Evolutionary conservation across 352 stramenopile genomes (phyloP).

Genomic region (Phytophthora podocarpi): DNA sequence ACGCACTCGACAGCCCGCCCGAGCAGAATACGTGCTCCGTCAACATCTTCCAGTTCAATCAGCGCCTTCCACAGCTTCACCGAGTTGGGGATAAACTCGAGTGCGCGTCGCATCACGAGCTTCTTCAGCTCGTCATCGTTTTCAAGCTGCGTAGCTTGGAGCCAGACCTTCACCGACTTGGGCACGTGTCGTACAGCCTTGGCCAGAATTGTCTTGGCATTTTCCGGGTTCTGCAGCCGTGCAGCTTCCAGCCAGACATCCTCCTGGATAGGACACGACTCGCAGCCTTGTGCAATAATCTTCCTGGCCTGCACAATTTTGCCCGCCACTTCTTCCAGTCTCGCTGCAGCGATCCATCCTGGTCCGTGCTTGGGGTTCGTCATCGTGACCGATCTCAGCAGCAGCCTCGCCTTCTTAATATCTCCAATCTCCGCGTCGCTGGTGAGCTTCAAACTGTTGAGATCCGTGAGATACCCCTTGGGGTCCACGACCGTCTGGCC

Average conservation of each 20-base stretch:
- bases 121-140: constrained; percentile 89
- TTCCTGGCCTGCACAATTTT: constrained; percentile 97
- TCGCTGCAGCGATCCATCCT: constrained; percentile 98
- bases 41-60: constrained; percentile 97
- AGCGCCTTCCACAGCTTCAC: constrained; percentile 99
- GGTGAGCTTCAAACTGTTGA: constrained; percentile 95
- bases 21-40: constrained; percentile 96
- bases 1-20: constrained; percentile 98
- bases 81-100: constrained; percentile 97
- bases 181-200: constrained; percentile 94
- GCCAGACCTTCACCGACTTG: constrained; percentile 96
- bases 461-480: constrained; percentile 97
- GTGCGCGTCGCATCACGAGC: constrained; percentile 83
- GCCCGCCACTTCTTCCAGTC: constrained; percentile 97
- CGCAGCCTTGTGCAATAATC: constrained; percentile 97
- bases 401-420: constrained; percentile 97
- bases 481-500: constrained; percentile 98
- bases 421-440: constrained; percentile 96
- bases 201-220: constrained; percentile 97
- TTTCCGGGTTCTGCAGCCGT: constrained; percentile 94
- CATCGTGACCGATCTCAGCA: constrained; percentile 96
- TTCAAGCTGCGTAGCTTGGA: constrained; percentile 96
- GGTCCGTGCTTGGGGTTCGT: constrained; percentile 99
- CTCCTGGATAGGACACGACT: constrained; percentile 95
- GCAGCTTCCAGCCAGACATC: constrained; percentile 99